These are phyloP conservation scores for Hanseniaspora pseudoguilliermondii DNA, from an alignment of 805 yeast genomes.

Conservation along the genomic window DNA sequence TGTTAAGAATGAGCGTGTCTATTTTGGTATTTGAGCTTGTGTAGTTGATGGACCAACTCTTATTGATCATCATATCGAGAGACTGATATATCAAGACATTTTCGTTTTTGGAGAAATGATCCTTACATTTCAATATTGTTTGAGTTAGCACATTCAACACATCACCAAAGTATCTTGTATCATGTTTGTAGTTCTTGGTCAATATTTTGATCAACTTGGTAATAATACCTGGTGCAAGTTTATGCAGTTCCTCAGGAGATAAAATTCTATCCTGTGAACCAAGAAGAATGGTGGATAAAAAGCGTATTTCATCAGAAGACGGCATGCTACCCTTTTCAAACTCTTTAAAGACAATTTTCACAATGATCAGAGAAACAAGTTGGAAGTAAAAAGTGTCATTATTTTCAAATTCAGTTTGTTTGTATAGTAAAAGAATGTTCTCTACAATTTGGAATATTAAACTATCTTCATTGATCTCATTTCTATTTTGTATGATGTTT, in stretches of 20 bases:
- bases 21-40: not conserved
- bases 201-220: slow-evolving; percentile 3
- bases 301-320: not conserved
- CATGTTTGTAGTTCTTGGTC: not conserved
- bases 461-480: not conserved
- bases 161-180: not conserved
- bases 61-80: not conserved
- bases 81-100: slow-evolving; percentile 4
- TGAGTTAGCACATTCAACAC: not conserved
- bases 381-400: not conserved
- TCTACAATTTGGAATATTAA: not conserved
- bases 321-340: not conserved
- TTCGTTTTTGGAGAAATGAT: not conserved
- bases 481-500: not conserved
- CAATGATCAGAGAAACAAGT: not conserved
- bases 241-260: not conserved
- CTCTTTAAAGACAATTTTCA: slow-evolving; percentile 1
- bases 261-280: not conserved
- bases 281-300: not conserved
- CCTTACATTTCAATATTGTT: not conserved
- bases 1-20: not conserved
- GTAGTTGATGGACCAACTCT: not conserved
- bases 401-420: not conserved
- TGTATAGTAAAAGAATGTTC: not conserved
- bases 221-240: slow-evolving; percentile 1